These are phyloP conservation scores for Eragrostis tef DNA, from an alignment of 202 grass and related monocot genomes.

Conservation along the genomic window DNA sequence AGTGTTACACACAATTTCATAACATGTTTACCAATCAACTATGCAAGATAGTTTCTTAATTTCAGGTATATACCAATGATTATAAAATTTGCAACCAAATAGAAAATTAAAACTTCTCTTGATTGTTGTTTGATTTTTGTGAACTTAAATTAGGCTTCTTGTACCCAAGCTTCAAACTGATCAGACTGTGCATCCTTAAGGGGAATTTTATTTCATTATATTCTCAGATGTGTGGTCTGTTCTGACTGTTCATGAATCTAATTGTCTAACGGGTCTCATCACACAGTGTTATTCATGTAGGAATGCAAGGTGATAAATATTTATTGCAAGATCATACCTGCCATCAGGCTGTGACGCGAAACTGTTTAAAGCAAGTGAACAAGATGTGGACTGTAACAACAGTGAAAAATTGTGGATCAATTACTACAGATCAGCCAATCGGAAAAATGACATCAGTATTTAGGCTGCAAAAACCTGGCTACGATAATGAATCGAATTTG, in stretches of 20 bases:
- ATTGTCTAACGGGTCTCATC: neutral
- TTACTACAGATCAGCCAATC: slow-evolving; percentile 24
- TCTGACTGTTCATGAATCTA: neutral
- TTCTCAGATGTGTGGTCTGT: neutral
- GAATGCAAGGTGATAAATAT: neutral
- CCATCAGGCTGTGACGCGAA: slow-evolving; percentile 73
- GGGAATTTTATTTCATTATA: neutral
- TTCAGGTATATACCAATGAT: neutral
- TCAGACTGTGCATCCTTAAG: neutral
- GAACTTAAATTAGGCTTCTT: neutral
- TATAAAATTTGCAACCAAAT: neutral
- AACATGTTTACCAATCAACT: neutral
- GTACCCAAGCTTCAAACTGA: neutral
- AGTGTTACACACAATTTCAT: neutral
- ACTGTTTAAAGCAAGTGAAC: slow-evolving; percentile 82
- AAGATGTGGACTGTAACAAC: slow-evolving; percentile 79
- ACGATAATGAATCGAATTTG: slow-evolving; percentile 91
- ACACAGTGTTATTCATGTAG: neutral
- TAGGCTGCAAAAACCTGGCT: slow-evolving; percentile 71
- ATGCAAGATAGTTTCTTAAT: neutral
- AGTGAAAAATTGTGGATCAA: slow-evolving; percentile 40
- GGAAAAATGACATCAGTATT: slow-evolving; percentile 23
- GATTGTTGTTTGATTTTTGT: no score
- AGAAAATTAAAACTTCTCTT: neutral
- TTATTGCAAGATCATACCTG: slow-evolving; percentile 56